Evolutionary conservation across 1,284 basidiomycete genomes (phyloP), one percentile per base, ranked within the genome.

Genomic region (Trametes versicolor): DNA sequence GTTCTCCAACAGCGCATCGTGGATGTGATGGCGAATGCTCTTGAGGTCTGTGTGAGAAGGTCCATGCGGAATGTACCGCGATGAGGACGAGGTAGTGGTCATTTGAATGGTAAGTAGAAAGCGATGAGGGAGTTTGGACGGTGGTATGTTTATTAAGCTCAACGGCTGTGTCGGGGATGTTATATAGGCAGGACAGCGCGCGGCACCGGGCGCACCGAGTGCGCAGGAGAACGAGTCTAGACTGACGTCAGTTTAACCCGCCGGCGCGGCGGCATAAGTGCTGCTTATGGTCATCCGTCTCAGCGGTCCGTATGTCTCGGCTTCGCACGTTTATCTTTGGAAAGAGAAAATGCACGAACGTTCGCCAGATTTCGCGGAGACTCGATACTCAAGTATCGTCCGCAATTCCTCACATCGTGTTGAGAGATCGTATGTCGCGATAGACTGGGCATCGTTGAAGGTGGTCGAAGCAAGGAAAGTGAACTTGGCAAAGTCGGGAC

Each of bases 1-100:
- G 43, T 70, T 69, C 17, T 65, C 61, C 21, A 66, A 29, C 34
- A 75, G 54, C 15, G 73, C 72, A 41, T 73, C 67, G 32, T 70
- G 58, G 39, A 74, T 71, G 48, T 59, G 66, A n/a, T 63, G 60
- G 47, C 58, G 59, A 23, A 64, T 48, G 1, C 61, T 49, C 56
- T 66, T 65, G 52, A 69, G 52, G 58, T 73, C 67, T 9, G 61
- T 51, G 0, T 69, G 68, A 19, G 45, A 8, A 54, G 66, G 70
- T 27, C 54, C 47, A 51, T 73, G 70, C 8, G 69, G 60, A 41
- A 73, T 68, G 57, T 71, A 69, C 15, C 70, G 70, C 23, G 69
- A 49, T 7, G 64, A 47, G 4, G 53, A 29, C n/a, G 37, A 39
- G 34, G 39, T 51, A 7, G 58, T 49, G 29, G 39, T 50, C 45